Evolutionary conservation across 1,139 yeast species (phyloP), one percentile per base, ranked within the genome.

Genomic region (Protomyces pachydermus): DNA sequence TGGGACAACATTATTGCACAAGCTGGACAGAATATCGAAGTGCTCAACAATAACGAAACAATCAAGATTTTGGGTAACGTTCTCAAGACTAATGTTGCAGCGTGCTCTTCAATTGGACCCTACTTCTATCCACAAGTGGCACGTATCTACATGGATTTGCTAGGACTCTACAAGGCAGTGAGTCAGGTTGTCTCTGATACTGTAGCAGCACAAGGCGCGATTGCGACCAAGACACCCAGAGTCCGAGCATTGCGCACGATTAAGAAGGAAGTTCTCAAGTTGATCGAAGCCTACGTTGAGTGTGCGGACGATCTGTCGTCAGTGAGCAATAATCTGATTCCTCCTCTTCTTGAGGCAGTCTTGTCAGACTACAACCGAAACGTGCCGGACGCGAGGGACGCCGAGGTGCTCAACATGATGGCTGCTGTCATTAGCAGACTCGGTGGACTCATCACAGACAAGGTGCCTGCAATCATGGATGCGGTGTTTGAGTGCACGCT

Each of bases 341-440:
- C 89, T 70, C 96, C 96, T 55, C 79, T 95, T 71, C 82, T 95
- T 71, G 82, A 83, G 52, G 91, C 97, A 0, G 95, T 91, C 18
- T 82, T 95, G 69, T 95, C 88, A 68, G 99, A 95, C 76, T 95
- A 95, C 77, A 84, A 84, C 72, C 79, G 84, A 20, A 89, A 89
- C 72, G 96, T 91, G 45, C 96, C 98, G 3, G 96, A 90, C 77
- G 97, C 98, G 6, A 86, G 98, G 73, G 98, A 95, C 77, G 96
- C 97, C 4, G 98, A 95, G 78, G 98, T 93, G 3, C 81, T 93
- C 74, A 89, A 88, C 76, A 91, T 98, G 81, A 87, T 93, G 84
- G 85, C 96, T 18, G 91, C 97, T 1, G 83, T 95, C 68, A 95
- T 93, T 25, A 79, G 84, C 42, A 86, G 91, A 74, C 95, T 91